Base-by-base conservation (phyloP, 768 basidiomycete species). In the Suillus weaverae region DNA sequence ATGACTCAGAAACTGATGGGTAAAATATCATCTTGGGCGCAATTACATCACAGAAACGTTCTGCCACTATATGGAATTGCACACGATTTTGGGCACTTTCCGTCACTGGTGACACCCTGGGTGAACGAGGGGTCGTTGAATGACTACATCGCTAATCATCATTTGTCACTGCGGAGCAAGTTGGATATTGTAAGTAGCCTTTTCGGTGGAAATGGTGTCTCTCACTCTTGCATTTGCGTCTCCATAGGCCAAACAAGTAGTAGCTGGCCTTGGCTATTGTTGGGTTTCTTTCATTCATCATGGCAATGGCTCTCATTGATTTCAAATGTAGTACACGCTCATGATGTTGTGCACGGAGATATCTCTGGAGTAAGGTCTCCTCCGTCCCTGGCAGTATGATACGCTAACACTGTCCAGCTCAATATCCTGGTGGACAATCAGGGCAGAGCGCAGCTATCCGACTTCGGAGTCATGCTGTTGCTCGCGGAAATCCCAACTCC, bases 21-120 rank as follows among this genome's bases (percentile, higher is more conserved):
- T 20, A 36, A 62, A 53, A 22, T 64, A 48, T n/a, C 50, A 38
- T 11, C 51, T 16, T 64, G 64, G 64, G 50, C n/a, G 10, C 46
- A 9, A 22, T 38, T 64, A 51, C 33, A 9, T 30, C 72, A 73
- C 62, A 35, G 55, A 16, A 62, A 70, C 36, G 60, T 74, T 8
- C 36, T 74, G 8, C 72, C 64, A 4, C 54, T 74, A 13, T 65
- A 66, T 62, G 73, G 73, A 16, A 60, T 68, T 20, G 66, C 62
- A 4, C 20, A 60, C 18, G 66, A 62, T 13, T 74, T 72, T 61
- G 73, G 73, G 5, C 65, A 61, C 9, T 66, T 71, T 43, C 61
- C 60, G 10, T 69, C 73, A 11, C 62, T 74, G 61, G 72, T 74
- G 26, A 70, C 65, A 22, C 72, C 72, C 0, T 73, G 72, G 72